A percentile compares a stretch with the other conserved stretches of the same genome.
Conservation (phyloP, 257 asterid genomes). For the Solanum sitiens region DNA sequence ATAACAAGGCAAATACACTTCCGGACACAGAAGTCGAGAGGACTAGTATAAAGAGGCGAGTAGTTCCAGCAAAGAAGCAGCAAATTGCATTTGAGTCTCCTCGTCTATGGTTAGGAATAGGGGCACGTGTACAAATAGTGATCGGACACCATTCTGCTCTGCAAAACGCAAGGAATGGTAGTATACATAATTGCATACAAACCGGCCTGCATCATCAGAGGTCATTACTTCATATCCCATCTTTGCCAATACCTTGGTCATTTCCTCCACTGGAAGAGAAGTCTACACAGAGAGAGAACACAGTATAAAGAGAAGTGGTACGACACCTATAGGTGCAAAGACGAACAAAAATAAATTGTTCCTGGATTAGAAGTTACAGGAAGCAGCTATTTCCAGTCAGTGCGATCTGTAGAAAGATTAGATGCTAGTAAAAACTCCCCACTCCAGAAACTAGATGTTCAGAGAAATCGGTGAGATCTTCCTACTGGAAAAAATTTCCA, state of each 20-base stretch:
- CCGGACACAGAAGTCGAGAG: not conserved
- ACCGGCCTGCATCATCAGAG: conserved; percentile 92
- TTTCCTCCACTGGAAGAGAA: conserved; percentile 61
- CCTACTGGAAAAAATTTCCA: not conserved
- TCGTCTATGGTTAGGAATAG: conserved; percentile 83
- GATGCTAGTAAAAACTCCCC: not conserved
- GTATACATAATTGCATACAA: conserved; percentile 92
- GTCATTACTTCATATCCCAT: conserved; percentile 79
- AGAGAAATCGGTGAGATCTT: not conserved
- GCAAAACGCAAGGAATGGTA: conserved; percentile 90
- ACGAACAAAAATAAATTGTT: not conserved
- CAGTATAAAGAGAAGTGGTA: not conserved
- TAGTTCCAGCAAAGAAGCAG: conserved; percentile 69
- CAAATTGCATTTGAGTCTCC: conserved; percentile 96
- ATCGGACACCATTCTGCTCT: conserved; percentile 68
- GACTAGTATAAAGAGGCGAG: conserved; percentile 50
- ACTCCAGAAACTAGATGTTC: not conserved
- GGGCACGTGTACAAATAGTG: conserved; percentile 88
- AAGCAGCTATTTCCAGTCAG: not conserved
- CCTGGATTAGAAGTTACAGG: not conserved
- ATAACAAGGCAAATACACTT: not conserved
- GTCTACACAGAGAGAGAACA: conserved; percentile 25
- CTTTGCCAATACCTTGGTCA: conserved; percentile 48
- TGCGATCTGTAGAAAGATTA: not conserved
- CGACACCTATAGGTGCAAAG: not conserved